These are phyloP conservation scores for Metschnikowia aberdeeniae DNA, from an alignment of 805 yeast genomes.

Conservation along the genomic window DNA sequence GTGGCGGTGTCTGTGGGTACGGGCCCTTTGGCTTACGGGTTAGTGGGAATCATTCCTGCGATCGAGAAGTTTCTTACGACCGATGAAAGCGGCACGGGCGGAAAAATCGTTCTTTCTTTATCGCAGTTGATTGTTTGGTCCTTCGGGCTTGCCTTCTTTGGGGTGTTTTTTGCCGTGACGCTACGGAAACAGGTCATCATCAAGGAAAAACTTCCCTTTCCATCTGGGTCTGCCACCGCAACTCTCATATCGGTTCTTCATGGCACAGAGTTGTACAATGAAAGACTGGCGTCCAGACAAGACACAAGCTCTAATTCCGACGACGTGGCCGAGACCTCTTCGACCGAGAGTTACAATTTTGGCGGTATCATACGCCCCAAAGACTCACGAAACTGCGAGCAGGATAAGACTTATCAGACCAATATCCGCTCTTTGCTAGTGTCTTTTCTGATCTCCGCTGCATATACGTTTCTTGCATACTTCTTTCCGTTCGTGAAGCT, in stretches of 20 bases:
- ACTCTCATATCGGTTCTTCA: slow-evolving; percentile 85
- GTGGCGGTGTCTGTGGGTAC: slow-evolving; percentile 97
- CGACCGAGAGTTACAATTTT: slow-evolving; percentile 6
- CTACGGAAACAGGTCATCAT: slow-evolving; percentile 80
- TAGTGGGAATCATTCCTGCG: slow-evolving; percentile 95
- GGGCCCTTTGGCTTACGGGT: slow-evolving; percentile 92
- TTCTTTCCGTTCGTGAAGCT: slow-evolving; percentile 65
- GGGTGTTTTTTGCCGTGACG: slow-evolving; percentile 92
- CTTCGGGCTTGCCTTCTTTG: slow-evolving; percentile 83
- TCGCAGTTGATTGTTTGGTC: slow-evolving; percentile 75
- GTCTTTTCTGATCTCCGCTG: slow-evolving; percentile 67
- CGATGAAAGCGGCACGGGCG: slow-evolving; percentile 68
- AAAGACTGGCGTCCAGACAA: slow-evolving; percentile 15
- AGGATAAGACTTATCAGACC: slow-evolving; percentile 36
- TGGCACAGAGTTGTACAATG: slow-evolving; percentile 52
- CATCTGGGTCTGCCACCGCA: slow-evolving; percentile 95
- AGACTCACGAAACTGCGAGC: slow-evolving; percentile 11
- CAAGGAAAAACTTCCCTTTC: slow-evolving; percentile 85
- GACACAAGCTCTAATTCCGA: neutral
- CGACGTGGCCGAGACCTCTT: slow-evolving; percentile 1
- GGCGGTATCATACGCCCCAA: slow-evolving; percentile 18
- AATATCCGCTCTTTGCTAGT: slow-evolving; percentile 56
- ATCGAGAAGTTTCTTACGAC: slow-evolving; percentile 79
- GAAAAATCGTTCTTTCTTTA: slow-evolving; percentile 33
- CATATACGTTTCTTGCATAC: slow-evolving; percentile 67